A percentile compares a stretch with the other conserved stretches of the same genome.
Evolutionary conservation across 495 filamentous ascomycete species (phyloP).

Genomic region (Pyrenopolyporus hunteri): DNA sequence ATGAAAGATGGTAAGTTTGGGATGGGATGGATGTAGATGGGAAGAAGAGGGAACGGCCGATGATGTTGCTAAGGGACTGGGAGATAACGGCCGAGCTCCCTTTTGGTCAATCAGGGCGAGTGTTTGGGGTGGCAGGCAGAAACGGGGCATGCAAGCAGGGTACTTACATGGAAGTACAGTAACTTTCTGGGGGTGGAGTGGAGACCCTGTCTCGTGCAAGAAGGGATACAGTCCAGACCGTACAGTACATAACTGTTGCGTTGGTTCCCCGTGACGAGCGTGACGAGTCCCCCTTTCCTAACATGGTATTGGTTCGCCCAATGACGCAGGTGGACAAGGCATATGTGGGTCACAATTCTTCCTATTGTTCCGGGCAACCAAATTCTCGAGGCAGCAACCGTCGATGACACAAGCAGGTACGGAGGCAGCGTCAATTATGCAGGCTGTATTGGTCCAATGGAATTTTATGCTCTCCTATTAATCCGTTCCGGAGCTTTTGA

Average conservation of each 20-base stretch:
- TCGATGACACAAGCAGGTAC: slow-evolving; percentile 39
- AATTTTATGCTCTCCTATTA: slow-evolving; percentile 3
- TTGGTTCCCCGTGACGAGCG: slow-evolving; percentile 20
- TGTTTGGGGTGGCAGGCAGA: slow-evolving; percentile 14
- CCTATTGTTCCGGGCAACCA: slow-evolving; percentile 22
- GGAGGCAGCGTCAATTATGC: slow-evolving; percentile 17
- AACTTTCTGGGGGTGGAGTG: slow-evolving; percentile 22
- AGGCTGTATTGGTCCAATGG: slow-evolving; percentile 13
- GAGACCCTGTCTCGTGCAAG: slow-evolving; percentile 31
- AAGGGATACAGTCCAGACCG: slow-evolving; percentile 2
- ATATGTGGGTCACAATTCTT: slow-evolving; percentile 15
- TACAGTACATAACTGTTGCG: slow-evolving; percentile 25
- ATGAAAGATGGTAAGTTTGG: slow-evolving; percentile 16
- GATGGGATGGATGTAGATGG: slow-evolving; percentile 13
- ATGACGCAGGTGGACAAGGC: slow-evolving; percentile 11
- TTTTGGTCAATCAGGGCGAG: slow-evolving; percentile 5
- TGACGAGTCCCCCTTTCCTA: slow-evolving; percentile 16
- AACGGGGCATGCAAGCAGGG: slow-evolving; percentile 28
- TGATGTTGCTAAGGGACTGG: slow-evolving; percentile 33
- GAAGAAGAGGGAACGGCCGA: slow-evolving; percentile 31
- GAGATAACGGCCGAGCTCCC: slow-evolving; percentile 35
- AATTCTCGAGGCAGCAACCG: slow-evolving; percentile 33
- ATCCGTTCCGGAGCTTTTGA: slow-evolving; percentile 25
- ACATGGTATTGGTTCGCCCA: slow-evolving; percentile 4
- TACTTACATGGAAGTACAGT: not conserved